A percentile compares a stretch with the other conserved stretches of the same genome.
phyloP scores from a whole-genome alignment of 331 rosid genomes.

The Cydonia oblonga region DNA sequence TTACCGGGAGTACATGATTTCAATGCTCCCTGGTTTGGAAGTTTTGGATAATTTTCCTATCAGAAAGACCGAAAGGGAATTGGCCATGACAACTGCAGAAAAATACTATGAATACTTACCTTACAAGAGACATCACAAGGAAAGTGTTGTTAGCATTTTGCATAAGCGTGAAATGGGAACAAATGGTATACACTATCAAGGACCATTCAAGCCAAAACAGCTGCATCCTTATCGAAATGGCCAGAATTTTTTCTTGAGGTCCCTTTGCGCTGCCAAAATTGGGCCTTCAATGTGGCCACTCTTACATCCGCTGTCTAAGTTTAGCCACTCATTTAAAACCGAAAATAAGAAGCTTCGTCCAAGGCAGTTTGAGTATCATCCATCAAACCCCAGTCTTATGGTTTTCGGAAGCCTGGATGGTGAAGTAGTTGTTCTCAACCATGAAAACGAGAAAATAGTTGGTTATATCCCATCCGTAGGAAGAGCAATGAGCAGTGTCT shows the following conservation, averaged over 20 bases:
- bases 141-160: slow-evolving; percentile 13
- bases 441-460: slow-evolving; percentile 12
- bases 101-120: slow-evolving; percentile 19
- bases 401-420: slow-evolving; percentile 18
- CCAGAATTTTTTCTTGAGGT: slow-evolving; percentile 8
- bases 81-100: slow-evolving; percentile 4
- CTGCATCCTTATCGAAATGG: slow-evolving; percentile 5
- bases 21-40: slow-evolving; percentile 8
- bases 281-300: slow-evolving; percentile 18
- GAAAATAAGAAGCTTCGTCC: slow-evolving; percentile 15
- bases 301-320: slow-evolving; percentile 3
- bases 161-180: slow-evolving; percentile 19
- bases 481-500: slow-evolving; percentile 10
- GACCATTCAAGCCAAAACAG: slow-evolving; percentile 6
- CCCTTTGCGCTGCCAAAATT: slow-evolving; percentile 19
- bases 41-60: slow-evolving; percentile 16
- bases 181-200: background rate
- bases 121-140: slow-evolving; percentile 8
- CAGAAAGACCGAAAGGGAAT: slow-evolving; percentile 1
- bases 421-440: slow-evolving; percentile 14
- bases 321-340: background rate
- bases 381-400: slow-evolving; percentile 17
- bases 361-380: slow-evolving; percentile 23
- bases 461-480: slow-evolving; percentile 16
- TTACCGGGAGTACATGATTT: slow-evolving; percentile 17